Conservation (phyloP, 2,329 filamentous ascomycete genomes). For the Helotiales sp. region DNA sequence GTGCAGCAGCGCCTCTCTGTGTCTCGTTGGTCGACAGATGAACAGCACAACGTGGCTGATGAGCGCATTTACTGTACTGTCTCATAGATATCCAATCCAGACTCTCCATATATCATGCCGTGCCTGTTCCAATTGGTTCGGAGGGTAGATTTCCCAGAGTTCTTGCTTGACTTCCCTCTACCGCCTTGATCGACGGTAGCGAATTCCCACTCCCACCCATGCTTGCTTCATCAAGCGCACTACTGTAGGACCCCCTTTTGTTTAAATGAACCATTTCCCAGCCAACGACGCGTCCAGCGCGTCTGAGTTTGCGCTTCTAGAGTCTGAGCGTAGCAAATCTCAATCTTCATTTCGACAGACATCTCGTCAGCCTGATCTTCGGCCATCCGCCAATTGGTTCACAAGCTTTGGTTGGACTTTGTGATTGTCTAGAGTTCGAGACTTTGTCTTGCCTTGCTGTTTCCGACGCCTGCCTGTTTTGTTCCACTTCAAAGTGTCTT, state of each 20-base stretch:
- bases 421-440: neutral
- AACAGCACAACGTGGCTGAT: slow-evolving; percentile 1
- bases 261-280: slow-evolving; percentile 4
- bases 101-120: neutral
- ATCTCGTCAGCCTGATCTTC: neutral
- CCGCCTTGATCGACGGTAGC: slow-evolving; percentile 4
- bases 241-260: neutral
- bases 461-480: neutral
- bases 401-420: neutral
- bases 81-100: no score
- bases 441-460: neutral
- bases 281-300: slow-evolving; percentile 1
- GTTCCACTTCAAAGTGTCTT: neutral
- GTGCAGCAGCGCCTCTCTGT: neutral
- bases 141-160: neutral
- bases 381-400: neutral
- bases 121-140: neutral
- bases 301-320: neutral
- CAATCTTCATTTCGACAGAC: neutral
- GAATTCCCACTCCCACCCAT: no score
- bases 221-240: neutral
- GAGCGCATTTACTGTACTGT: neutral
- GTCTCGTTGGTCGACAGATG: neutral
- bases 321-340: neutral
- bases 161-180: neutral